phyloP scores from a whole-genome alignment of 257 asterid species.

The Cordia subcordata region DNA sequence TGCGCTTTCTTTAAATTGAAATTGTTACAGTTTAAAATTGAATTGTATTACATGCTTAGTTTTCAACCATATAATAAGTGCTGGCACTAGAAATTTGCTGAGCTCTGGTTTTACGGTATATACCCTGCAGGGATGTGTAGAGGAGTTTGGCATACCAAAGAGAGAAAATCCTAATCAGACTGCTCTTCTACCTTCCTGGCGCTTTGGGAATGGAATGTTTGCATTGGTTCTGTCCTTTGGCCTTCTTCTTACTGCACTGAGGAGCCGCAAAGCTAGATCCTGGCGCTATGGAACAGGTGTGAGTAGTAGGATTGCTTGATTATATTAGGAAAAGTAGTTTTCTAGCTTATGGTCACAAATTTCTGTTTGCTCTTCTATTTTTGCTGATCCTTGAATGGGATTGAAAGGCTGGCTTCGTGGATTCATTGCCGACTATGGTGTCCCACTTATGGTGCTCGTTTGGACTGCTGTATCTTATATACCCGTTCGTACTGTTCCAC shows the following conservation, averaged over 20 bases:
- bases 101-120: no score
- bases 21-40: no score
- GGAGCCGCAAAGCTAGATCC: conserved; percentile 86
- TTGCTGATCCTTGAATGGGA: conserved; percentile 20
- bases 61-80: no score
- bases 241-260: conserved; percentile 77
- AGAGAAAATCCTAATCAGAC: conserved; percentile 55
- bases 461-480: conserved; percentile 91
- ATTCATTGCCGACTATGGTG: conserved; percentile 92
- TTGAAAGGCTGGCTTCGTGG: conserved; percentile 85
- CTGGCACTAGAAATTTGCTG: no score
- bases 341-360: neutral
- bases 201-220: conserved; percentile 96
- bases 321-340: no score
- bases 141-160: conserved; percentile 81
- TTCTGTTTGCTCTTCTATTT: neutral
- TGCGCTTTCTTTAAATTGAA: neutral
- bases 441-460: conserved; percentile 86
- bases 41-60: no score
- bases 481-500: conserved; percentile 69
- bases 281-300: conserved; percentile 99
- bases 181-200: conserved; percentile 74
- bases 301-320: no score
- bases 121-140: conserved; percentile 70
- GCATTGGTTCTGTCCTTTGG: conserved; percentile 90